A percentile compares a stretch with the other conserved stretches of the same genome.
Conservation (phyloP, 345 rosid genomes). For the Camelina neglecta region DNA sequence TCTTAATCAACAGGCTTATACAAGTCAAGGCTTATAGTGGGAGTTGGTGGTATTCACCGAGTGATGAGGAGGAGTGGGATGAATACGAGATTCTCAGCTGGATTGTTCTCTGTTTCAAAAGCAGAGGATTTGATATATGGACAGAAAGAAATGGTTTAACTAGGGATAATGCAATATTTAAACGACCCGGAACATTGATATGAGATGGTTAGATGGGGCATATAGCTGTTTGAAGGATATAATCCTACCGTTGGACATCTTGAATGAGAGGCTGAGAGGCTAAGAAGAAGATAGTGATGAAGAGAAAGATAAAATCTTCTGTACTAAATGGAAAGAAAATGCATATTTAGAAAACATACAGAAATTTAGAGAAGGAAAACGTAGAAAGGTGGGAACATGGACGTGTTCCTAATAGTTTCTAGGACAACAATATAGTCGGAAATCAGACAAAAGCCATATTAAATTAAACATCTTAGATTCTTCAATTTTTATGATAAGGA, state of each 20-base stretch:
- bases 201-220: constrained; percentile 23
- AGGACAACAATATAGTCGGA: constrained; percentile 23
- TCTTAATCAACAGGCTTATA: too few species aligned
- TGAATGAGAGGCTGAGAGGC: constrained; percentile 43
- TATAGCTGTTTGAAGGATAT: background rate
- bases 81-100: constrained; percentile 41
- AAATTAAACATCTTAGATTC: background rate
- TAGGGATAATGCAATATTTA: background rate
- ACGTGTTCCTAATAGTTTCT: constrained; percentile 26
- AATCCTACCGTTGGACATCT: constrained; percentile 29
- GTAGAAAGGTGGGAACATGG: constrained; percentile 20
- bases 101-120: constrained; percentile 39
- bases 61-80: constrained; percentile 46
- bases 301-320: constrained; percentile 28
- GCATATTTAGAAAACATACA: background rate
- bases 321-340: constrained; percentile 3
- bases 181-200: constrained; percentile 25
- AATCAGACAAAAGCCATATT: constrained; percentile 2
- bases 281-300: constrained; percentile 30
- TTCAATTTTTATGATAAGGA: background rate
- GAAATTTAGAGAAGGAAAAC: background rate
- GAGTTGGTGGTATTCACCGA: constrained; percentile 36
- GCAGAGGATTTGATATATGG: constrained; percentile 26
- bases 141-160: constrained; percentile 16
- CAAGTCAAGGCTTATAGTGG: too few species aligned